Conservation (phyloP, 2,329 filamentous ascomycete genomes). For the Metarhizium guizhouense region DNA sequence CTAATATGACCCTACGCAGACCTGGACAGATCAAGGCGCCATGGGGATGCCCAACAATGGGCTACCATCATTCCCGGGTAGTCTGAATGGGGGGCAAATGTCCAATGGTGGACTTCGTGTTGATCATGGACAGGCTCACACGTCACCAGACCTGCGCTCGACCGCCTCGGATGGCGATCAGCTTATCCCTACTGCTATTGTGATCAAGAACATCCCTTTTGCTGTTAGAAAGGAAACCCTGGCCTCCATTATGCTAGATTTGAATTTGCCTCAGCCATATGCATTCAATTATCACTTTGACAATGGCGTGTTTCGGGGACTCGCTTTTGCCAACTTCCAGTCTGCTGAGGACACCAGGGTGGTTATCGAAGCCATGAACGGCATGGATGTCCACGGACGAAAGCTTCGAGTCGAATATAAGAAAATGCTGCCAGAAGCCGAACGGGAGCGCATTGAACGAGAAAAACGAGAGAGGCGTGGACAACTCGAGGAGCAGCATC, state of each 20-base stretch:
- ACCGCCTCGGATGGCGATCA: constrained; percentile 59
- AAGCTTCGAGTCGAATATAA: constrained; percentile 98
- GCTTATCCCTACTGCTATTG: constrained; percentile 94
- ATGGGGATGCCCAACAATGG: constrained; percentile 32
- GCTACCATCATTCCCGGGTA: constrained; percentile 25
- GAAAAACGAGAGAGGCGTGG: constrained; percentile 95
- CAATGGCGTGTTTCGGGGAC: constrained; percentile 88
- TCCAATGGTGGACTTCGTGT: constrained; percentile 34
- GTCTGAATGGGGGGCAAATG: constrained; percentile 27
- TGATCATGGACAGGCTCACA: constrained; percentile 30
- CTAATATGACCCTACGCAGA: constrained; percentile 23
- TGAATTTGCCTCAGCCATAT: constrained; percentile 89
- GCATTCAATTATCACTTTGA: constrained; percentile 99
- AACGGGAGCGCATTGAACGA: constrained; percentile 89
- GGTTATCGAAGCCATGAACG: constrained; percentile 91
- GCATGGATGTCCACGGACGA: constrained; percentile 87
- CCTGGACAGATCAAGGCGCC: constrained; percentile 40
- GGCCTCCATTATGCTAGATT: constrained; percentile 85
- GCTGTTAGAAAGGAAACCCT: constrained; percentile 96
- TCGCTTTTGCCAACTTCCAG: constrained; percentile 97
- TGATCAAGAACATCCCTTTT: constrained; percentile 99
- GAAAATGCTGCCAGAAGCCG: constrained; percentile 94
- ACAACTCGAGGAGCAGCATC: constrained; percentile 94
- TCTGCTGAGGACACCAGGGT: constrained; percentile 86
- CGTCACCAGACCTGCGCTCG: constrained; percentile 32